A percentile compares a stretch with the other conserved stretches of the same genome.
phyloP scores from a whole-genome alignment of 805 yeast genomes.

The Candida alai region DNA sequence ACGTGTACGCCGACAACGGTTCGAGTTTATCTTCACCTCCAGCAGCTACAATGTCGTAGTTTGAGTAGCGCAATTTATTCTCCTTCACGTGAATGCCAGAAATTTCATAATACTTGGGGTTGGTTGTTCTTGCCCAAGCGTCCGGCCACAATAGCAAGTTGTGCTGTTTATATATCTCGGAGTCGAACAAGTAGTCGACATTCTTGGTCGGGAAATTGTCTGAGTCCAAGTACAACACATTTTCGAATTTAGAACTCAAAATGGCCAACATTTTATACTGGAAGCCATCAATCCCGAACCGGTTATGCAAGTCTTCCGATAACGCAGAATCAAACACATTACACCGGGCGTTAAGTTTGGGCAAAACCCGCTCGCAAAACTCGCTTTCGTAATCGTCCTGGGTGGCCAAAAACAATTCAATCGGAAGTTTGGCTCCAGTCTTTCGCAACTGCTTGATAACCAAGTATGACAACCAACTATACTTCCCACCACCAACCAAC shows the following conservation, averaged over 20 bases:
- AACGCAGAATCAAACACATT: constrained; percentile 35
- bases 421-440: constrained; percentile 44
- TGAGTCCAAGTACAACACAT: constrained; percentile 47
- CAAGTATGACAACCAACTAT: constrained; percentile 47
- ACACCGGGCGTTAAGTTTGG: constrained; percentile 44
- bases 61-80: constrained; percentile 30
- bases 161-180: constrained; percentile 42
- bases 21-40: constrained; percentile 29
- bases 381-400: constrained; percentile 41
- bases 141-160: constrained; percentile 65
- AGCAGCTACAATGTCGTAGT: constrained; percentile 27
- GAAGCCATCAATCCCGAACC: constrained; percentile 37
- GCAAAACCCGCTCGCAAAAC: constrained; percentile 44
- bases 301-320: constrained; percentile 11
- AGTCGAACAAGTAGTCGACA: constrained; percentile 44
- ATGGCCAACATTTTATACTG: constrained; percentile 56
- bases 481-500: constrained; percentile 51
- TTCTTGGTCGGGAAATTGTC: constrained; percentile 45
- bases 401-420: constrained; percentile 48
- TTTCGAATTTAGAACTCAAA: constrained; percentile 54
- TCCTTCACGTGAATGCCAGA: constrained; percentile 36
- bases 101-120: constrained; percentile 51
- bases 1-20: constrained; percentile 23
- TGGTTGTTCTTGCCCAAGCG: constrained; percentile 65
- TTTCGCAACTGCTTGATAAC: constrained; percentile 45